phyloP scores from a whole-genome alignment of 805 yeast genomes.

The Suhomyces sp. region DNA sequence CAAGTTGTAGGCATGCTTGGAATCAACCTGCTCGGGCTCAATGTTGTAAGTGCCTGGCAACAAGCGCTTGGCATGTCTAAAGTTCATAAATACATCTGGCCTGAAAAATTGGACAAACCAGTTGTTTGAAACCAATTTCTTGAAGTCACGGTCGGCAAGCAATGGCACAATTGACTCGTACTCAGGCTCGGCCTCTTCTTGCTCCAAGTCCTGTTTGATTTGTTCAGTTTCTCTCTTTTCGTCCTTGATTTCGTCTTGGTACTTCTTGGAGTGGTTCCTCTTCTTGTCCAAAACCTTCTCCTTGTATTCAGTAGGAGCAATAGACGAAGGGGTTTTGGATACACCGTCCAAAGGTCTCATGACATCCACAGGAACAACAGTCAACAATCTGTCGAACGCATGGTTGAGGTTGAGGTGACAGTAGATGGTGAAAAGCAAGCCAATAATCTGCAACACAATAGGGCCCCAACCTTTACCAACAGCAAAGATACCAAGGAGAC shows the following conservation, averaged over 20 bases:
- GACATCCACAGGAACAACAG: constrained; percentile 61
- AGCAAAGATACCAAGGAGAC: constrained; percentile 80
- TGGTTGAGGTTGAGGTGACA: constrained; percentile 59
- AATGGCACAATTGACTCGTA: constrained; percentile 46
- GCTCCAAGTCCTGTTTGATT: constrained; percentile 14
- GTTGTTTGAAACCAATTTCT: constrained; percentile 34
- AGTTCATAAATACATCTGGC: constrained; percentile 60
- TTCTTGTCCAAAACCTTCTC: constrained; percentile 26
- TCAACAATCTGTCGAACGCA: constrained; percentile 64
- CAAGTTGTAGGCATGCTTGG: constrained; percentile 64
- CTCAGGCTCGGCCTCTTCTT: constrained; percentile 1
- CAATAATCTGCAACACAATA: constrained; percentile 67
- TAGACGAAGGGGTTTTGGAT: constrained; percentile 55
- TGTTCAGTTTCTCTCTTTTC: constrained; percentile 18
- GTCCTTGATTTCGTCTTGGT: constrained; percentile 8
- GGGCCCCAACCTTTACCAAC: constrained; percentile 98
- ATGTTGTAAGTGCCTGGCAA: constrained; percentile 35
- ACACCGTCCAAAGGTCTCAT: constrained; percentile 78
- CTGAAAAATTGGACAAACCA: constrained; percentile 47
- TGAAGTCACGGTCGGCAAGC: constrained; percentile 64
- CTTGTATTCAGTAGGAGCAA: constrained; percentile 30
- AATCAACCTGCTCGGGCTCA: constrained; percentile 44
- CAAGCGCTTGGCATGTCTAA: constrained; percentile 29
- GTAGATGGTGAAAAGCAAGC: constrained; percentile 63
- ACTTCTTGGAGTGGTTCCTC: constrained; percentile 1